phyloP scores from a whole-genome alignment of 352 stramenopile genomes.

The Phytophthora capsici region DNA sequence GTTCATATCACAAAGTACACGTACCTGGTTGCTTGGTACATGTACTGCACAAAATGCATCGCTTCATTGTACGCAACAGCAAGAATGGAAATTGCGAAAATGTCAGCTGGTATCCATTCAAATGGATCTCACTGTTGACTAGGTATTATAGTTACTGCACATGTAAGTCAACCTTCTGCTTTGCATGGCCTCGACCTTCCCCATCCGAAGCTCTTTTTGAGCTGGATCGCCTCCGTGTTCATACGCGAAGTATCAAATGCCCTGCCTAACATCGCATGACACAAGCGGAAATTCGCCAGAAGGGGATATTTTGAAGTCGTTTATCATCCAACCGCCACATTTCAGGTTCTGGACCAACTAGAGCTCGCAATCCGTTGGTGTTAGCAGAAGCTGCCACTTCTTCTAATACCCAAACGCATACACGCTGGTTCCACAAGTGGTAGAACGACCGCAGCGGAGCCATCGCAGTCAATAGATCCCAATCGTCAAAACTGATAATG shows the following conservation, averaged over 20 bases:
- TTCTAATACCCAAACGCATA: conserved; percentile 17
- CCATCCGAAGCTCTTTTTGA: not conserved
- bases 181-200: not conserved
- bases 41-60: conserved; percentile 1
- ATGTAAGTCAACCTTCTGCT: not conserved
- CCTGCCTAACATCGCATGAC: not conserved
- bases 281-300: conserved; percentile 5
- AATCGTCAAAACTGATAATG: conserved; percentile 29
- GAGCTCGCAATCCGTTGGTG: not conserved
- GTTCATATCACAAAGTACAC: not conserved
- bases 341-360: conserved; percentile 2
- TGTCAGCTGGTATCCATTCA: conserved; percentile 2
- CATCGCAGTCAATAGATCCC: conserved; percentile 26
- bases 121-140: not conserved
- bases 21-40: not conserved
- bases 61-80: not conserved
- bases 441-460: conserved; percentile 14
- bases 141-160: not conserved
- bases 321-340: conserved; percentile 30
- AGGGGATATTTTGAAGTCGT: not conserved
- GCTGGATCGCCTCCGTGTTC: no score
- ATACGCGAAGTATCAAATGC: no score
- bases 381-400: not conserved
- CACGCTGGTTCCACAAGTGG: conserved; percentile 34
- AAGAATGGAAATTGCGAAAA: conserved; percentile 2